Evolutionary conservation across 164 flowering plant genomes (phyloP).

Genomic region (Nymphaea thermarum): DNA sequence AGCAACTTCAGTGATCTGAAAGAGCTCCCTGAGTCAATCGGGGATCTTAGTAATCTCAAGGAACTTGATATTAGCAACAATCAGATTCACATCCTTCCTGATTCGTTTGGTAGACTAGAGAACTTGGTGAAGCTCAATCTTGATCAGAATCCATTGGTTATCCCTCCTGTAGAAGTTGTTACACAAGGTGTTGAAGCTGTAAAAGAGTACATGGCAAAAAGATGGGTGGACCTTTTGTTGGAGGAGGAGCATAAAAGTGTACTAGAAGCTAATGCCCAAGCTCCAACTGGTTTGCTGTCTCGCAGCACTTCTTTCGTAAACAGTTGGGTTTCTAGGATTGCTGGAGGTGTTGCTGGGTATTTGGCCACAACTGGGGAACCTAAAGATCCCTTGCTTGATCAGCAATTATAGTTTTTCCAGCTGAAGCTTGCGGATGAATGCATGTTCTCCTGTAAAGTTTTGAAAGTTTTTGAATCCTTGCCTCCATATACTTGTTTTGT

Average conservation of each 20-base stretch:
- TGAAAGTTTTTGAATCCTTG: not conserved
- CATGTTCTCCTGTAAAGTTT: not conserved
- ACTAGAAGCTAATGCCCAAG: conserved; percentile 19
- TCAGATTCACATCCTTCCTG: conserved; percentile 78
- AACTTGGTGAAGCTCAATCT: conserved; percentile 64
- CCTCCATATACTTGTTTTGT: not conserved
- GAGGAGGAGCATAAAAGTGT: conserved; percentile 57
- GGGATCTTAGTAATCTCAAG: conserved; percentile 67
- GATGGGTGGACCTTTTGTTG: conserved; percentile 55
- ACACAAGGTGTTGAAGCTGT: conserved; percentile 70
- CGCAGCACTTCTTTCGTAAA: conserved; percentile 80
- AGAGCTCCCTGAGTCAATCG: conserved; percentile 76
- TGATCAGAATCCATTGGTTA: conserved; percentile 72
- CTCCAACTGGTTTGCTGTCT: conserved; percentile 50
- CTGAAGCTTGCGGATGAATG: not conserved
- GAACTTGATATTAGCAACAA: conserved; percentile 90
- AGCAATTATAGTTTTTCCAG: conserved; percentile 37
- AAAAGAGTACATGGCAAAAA: conserved; percentile 68
- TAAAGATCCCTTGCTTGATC: conserved; percentile 58
- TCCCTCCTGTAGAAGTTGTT: conserved; percentile 67
- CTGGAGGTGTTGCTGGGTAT: conserved; percentile 34
- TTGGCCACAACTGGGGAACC: conserved; percentile 25
- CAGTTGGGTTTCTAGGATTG: conserved; percentile 27
- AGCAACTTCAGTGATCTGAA: conserved; percentile 74
- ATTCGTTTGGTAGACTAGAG: conserved; percentile 67